Conservation (phyloP, 129 eudicot species). For the Flaveria bidentis region DNA sequence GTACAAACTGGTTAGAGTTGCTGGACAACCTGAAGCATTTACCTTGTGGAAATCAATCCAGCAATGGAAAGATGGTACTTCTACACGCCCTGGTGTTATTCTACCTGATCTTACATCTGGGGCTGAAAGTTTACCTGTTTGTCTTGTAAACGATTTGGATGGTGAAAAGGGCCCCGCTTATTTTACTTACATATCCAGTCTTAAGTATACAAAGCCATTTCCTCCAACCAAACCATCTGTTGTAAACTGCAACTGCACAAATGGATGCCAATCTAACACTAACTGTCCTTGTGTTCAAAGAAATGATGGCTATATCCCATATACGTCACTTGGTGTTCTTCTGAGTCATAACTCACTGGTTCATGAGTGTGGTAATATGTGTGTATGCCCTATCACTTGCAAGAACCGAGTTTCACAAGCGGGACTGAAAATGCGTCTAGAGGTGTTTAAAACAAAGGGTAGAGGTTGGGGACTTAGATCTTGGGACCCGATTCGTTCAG, state of each 20-base stretch:
- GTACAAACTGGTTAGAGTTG: conserved; percentile 65
- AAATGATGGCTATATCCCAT: conserved; percentile 74
- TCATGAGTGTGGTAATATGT: conserved; percentile 74
- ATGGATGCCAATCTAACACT: conserved; percentile 69
- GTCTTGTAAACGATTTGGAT: conserved; percentile 76
- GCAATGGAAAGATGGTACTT: conserved; percentile 71
- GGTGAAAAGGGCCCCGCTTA: conserved; percentile 79
- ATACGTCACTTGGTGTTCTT: conserved; percentile 65
- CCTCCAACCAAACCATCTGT: conserved; percentile 37
- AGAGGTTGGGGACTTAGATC: conserved; percentile 95
- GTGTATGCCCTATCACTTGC: conserved; percentile 75
- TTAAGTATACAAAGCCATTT: conserved; percentile 58
- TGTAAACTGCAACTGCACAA: conserved; percentile 46
- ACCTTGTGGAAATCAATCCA: conserved; percentile 79
- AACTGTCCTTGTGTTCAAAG: conserved; percentile 63
- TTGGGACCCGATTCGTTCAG: conserved; percentile 86
- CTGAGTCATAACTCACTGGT: conserved; percentile 52
- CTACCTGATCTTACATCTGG: conserved; percentile 81
- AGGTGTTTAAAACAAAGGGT: conserved; percentile 80
- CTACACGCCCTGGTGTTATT: conserved; percentile 56
- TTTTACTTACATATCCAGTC: conserved; percentile 55
- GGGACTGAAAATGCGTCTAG: conserved; percentile 63
- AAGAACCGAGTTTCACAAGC: conserved; percentile 76
- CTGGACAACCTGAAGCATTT: conserved; percentile 82
- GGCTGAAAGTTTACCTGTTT: conserved; percentile 60